Evolutionary conservation across 1,284 basidiomycete genomes (phyloP).

Genomic region (Cutaneotrichosporon cyanovorans): DNA sequence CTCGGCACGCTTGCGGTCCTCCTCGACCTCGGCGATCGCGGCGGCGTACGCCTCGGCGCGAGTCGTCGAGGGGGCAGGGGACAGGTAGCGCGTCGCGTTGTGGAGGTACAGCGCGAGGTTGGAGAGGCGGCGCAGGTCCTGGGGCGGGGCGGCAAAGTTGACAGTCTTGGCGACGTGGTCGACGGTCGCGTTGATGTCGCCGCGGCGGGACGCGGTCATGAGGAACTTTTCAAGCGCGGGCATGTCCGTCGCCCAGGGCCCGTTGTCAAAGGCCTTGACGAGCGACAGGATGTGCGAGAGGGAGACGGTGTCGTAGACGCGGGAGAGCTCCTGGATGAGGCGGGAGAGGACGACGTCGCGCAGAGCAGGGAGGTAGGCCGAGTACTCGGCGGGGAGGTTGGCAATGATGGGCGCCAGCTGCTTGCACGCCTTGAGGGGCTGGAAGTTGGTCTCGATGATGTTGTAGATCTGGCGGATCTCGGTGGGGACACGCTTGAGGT

Average conservation of each 20-base stretch:
- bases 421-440: slow-evolving; percentile 80
- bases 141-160: slow-evolving; percentile 54
- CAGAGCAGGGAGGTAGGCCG: slow-evolving; percentile 80
- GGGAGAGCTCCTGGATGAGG: slow-evolving; percentile 85
- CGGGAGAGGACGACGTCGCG: slow-evolving; percentile 88
- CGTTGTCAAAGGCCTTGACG: slow-evolving; percentile 61
- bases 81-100: slow-evolving; percentile 55
- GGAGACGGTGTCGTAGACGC: slow-evolving; percentile 87
- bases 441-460: slow-evolving; percentile 88
- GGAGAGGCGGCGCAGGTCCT: slow-evolving; percentile 55
- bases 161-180: slow-evolving; percentile 85
- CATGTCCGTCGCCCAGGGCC: slow-evolving; percentile 54
- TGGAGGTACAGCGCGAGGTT: slow-evolving; percentile 67
- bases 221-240: slow-evolving; percentile 84
- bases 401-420: slow-evolving; percentile 75
- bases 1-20: slow-evolving; percentile 66
- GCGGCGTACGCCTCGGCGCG: slow-evolving; percentile 44
- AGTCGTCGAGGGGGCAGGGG: slow-evolving; percentile 41
- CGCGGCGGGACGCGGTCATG: slow-evolving; percentile 82
- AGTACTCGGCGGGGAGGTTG: slow-evolving; percentile 56
- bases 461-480: slow-evolving; percentile 76
- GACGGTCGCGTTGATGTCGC: slow-evolving; percentile 79
- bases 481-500: slow-evolving; percentile 73
- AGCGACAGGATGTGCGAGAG: slow-evolving; percentile 68
- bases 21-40: slow-evolving; percentile 49